Base-by-base conservation (phyloP, 2,329 filamentous ascomycete species). In the Claviceps pusilla region DNA sequence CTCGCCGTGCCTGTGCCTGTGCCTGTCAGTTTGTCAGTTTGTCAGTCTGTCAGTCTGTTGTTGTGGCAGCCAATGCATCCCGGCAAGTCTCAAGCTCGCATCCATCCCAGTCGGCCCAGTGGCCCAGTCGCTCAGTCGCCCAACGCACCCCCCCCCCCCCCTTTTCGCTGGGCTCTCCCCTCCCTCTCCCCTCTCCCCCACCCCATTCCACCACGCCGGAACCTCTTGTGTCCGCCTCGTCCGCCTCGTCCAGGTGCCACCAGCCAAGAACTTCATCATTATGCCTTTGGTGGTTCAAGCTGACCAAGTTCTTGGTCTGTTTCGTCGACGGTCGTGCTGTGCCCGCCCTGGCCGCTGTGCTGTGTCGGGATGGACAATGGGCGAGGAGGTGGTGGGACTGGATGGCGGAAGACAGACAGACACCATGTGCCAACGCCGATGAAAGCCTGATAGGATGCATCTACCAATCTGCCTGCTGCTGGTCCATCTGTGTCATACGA, bases 31-130 rank as follows among this genome's bases (percentile, higher is more conserved):
- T 10, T 35, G 7, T 35, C 7, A 7, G 33, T 35, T 3, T 35
- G 33, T 10, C 11, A 24, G 6, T 9, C 31, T 35, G 33, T 10
- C 11, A 24, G 6, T 9, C 31, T 9, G 31, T 33, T 33, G 53
- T 48, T 55, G 49, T 55, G 49, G 53, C 53, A 52, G 43, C 37
- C 46, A 43, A 28, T 53, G 45, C 51, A 53, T 31, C 33, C 52
- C 52, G 16, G 46, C 28, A n/a, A 33, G 50, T 31, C 19, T 41
- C 46, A 33, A 41, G 33, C 35, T 52, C 42, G 19, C 51, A 39
- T n/a, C 29, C 35, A 24, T 24, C 3, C 24, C 24, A 24, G 24
- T 24, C 24, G 24, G 24, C 24, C 24, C 24, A 24, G 24, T 24
- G 24, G 24, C 24, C 24, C 39, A 45, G 33, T 33, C 43, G 9